phyloP scores from a whole-genome alignment of 768 basidiomycete genomes.

The Chalciporus chontae region DNA sequence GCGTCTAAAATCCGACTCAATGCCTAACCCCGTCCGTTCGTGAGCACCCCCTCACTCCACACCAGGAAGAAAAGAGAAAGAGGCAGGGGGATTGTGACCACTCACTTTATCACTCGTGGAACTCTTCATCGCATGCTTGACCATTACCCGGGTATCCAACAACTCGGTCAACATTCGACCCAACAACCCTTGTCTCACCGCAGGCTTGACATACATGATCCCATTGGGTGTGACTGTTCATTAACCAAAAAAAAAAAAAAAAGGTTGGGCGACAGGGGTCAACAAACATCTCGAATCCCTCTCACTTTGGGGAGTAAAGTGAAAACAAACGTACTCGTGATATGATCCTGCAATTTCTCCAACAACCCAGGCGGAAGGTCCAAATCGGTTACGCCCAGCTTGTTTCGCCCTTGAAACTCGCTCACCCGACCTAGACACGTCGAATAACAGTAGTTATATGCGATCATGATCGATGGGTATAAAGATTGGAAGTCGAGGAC shows the following conservation, averaged over 20 bases:
- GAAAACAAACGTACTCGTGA: constrained; percentile 53
- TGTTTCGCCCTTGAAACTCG: constrained; percentile 85
- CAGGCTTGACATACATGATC: constrained; percentile 86
- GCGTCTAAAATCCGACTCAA: constrained; percentile 79
- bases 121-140: constrained; percentile 93
- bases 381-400: constrained; percentile 81
- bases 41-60: neutral
- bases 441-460: constrained; percentile 96
- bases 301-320: neutral
- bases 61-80: no score
- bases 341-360: constrained; percentile 66
- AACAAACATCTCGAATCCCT: neutral
- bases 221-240: constrained; percentile 88
- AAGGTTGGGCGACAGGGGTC: no score
- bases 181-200: constrained; percentile 80
- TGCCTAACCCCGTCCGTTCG: constrained; percentile 42
- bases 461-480: constrained; percentile 98
- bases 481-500: constrained; percentile 96
- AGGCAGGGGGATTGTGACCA: neutral
- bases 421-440: constrained; percentile 88
- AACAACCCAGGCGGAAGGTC: constrained; percentile 65
- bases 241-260: neutral
- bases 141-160: constrained; percentile 94
- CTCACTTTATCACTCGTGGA: constrained; percentile 69
- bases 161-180: constrained; percentile 91